Evolutionary conservation across 2,329 filamentous ascomycete species (phyloP), one percentile per base, ranked within the genome.

Genomic region (Seiridium unicorne): DNA sequence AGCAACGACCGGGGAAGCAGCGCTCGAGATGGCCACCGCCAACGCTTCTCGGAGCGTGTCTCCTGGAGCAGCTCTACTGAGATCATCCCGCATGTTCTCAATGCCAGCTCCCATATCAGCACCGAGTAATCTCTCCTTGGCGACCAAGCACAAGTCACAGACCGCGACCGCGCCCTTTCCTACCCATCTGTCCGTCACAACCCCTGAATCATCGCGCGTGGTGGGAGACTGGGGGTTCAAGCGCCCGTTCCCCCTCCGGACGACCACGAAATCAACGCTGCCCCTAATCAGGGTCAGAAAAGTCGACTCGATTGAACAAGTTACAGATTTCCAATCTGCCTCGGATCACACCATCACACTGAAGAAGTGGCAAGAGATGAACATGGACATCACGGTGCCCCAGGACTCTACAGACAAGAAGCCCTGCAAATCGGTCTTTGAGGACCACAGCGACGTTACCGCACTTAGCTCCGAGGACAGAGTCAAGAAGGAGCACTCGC

Each of bases 191-290:
- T 86, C 93, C 63, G 90, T 98, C 71, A 88, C 89, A 11, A 93
- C 92, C 0, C 89, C 92, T 5, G 78, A 83, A 49, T 83, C 87
- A 18, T 93, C 93, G 6, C 83, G 92, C 32, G 79, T 82, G 46
- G 86, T 86, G 70, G 94, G 94, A 42, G 94, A 98, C 71, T 98
- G 94, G 93, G 94, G 94, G 11, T 79, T 97, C 68, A 98, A 98
- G 79, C 83, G 94, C 59, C 83, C 92, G 1, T 80, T 98, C 5
- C 94, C 94, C 1, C 77, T 89, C 7, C 89, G 89, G 72, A 88
- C 89, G 3, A 93, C 92, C 4, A 85, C 87, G 26, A 85, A 86
- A 58, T 87, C 87, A 5, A 86, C 88, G 5, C 88, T 87, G n/a
- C 91, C 93, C 8, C 81, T 91, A 55, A 84, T 97, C 58, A 86